A percentile compares a stretch with the other conserved stretches of the same genome.
These are phyloP conservation scores for Diospyros lotus DNA, from an alignment of 148 eudicot species.

Conservation along the genomic window DNA sequence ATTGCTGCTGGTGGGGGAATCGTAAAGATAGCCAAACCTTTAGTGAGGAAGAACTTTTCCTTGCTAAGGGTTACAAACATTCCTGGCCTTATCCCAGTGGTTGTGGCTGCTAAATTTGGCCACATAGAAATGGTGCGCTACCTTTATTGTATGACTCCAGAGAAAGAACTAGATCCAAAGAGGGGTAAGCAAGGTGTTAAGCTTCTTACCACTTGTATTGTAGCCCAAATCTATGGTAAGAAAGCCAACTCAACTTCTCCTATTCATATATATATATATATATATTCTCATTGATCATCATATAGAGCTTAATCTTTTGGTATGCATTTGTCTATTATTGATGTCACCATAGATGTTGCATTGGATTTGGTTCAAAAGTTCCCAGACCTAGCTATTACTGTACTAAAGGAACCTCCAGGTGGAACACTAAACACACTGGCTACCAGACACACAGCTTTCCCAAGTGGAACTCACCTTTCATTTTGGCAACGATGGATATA, in stretches of 20 bases:
- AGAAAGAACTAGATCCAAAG: constrained; percentile 10
- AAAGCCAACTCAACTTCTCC: background rate
- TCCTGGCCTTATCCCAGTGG: background rate
- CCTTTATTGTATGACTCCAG: constrained; percentile 3
- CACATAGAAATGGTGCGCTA: constrained; percentile 4
- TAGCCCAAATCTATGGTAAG: constrained; percentile 16
- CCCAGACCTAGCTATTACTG: background rate
- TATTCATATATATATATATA: background rate
- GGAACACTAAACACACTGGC: background rate
- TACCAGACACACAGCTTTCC: background rate
- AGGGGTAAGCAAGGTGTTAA: constrained; percentile 2
- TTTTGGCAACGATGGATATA: background rate
- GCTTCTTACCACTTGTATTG: background rate
- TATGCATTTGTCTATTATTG: too few species aligned
- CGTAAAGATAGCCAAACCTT: constrained; percentile 4
- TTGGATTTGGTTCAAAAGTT: too few species aligned
- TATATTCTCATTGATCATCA: too few species aligned
- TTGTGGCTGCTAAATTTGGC: constrained; percentile 16
- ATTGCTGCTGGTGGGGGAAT: constrained; percentile 13
- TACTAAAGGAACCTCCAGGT: background rate
- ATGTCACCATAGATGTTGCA: too few species aligned
- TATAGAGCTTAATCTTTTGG: too few species aligned
- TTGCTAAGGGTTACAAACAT: background rate
- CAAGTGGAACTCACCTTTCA: background rate
- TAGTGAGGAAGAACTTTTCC: constrained; percentile 5